Base-by-base conservation (phyloP, 306 rosid species). In the Cucumis hystrix region DNA sequence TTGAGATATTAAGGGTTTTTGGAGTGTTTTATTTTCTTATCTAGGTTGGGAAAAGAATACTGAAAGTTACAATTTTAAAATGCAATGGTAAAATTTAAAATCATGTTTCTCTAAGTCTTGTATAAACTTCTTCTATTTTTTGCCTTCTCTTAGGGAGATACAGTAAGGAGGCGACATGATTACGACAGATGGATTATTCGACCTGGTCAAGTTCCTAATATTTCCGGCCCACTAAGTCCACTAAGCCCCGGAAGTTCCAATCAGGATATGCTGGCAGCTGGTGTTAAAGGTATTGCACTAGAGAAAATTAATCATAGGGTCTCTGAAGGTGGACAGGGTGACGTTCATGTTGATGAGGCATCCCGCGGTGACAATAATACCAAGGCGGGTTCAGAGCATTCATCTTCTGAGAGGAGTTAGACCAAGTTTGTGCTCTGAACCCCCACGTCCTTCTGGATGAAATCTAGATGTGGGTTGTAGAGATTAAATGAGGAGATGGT, bases 131-230 rank as follows among this genome's bases (percentile, higher is more conserved):
- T 54, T 52, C 6, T 51, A 8, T 67, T 18, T 64, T 67, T n/a
- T 4, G 2, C 4, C 6, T 28, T 28, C 65, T 79, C 25, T 57
- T 74, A 94, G 98, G 97, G 92, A 73, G 89, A 91, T 85, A 91
- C 84, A 79, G 77, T 94, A 83, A 90, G 98, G 81, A 85, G 86
- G 84, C 91, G 88, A 51, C 71, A 79, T 77, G 92, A 89, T 66
- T 94, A 96, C 91, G 33, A 10, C 81, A 90, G 72, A 78, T 94
- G 98, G 97, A 52, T 90, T 79, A 54, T 91, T 82, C 87, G 91
- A 45, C 66, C 89, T 37, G 82, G 74, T 83, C 86, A 88, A 79
- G 63, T 78, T 79, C 72, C 87, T 65, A 56, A 81, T 54, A 81
- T 68, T 59, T 16, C 81, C 49, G 75, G 84, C 25, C 80, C 84